Percentiles rank a stretch among this genome's conserved stretches.
Conservation (phyloP, 139 green algal species). For the Chlamydomonas applanata region DNA sequence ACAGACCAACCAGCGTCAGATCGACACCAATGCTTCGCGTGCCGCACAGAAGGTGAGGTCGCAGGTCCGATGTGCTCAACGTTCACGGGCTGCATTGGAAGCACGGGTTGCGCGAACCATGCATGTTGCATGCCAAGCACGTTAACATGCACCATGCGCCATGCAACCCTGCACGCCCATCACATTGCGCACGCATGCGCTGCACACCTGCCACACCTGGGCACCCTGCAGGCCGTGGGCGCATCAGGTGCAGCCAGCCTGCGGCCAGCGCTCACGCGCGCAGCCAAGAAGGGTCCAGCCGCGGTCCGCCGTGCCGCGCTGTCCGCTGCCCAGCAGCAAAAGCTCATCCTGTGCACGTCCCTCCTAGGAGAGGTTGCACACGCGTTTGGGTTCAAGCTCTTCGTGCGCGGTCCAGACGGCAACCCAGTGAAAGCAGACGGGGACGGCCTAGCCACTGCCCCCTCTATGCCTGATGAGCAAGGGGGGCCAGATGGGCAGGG, state of each 20-base stretch:
- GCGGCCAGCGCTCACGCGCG: conserved; percentile 17
- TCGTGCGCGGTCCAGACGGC: neutral
- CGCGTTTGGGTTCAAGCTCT: neutral
- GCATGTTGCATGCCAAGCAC: too few species aligned
- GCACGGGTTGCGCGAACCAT: too few species aligned
- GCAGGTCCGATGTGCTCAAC: too few species aligned
- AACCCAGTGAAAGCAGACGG: neutral
- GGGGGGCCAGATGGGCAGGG: neutral
- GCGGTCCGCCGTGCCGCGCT: conserved; percentile 14
- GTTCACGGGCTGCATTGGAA: too few species aligned
- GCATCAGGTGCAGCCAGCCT: conserved; percentile 27
- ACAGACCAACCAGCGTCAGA: conserved; percentile 16
- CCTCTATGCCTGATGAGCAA: neutral
- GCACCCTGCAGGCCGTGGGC: conserved; percentile 19
- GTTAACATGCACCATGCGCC: neutral
- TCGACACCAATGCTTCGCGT: conserved; percentile 16
- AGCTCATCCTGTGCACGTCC: conserved; percentile 29
- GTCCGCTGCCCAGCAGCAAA: conserved; percentile 29
- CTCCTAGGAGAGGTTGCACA: conserved; percentile 29
- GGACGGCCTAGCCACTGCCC: neutral
- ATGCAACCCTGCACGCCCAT: neutral
- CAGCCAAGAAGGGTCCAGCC: conserved; percentile 12
- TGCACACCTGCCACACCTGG: neutral
- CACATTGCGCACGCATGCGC: neutral
- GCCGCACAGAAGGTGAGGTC: conserved; percentile 31